Percentiles rank a stretch among this genome's conserved stretches.
Evolutionary conservation across 768 basidiomycete genomes (phyloP).

Genomic region (Podaxis sp.): DNA sequence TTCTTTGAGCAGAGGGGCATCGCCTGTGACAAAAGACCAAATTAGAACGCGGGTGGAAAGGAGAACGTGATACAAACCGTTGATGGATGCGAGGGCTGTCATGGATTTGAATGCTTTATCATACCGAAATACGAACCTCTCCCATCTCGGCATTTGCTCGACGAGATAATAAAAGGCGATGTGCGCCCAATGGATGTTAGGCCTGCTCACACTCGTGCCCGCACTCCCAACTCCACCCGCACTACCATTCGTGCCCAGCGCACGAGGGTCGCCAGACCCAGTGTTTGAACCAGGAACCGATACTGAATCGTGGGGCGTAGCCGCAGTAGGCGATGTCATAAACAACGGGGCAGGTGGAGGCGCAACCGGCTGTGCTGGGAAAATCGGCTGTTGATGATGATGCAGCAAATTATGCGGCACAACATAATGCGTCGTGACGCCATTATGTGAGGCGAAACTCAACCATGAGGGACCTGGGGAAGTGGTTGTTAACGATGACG

Average conservation of each 20-base stretch:
- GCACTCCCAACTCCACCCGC: neutral
- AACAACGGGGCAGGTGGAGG: constrained; percentile 33
- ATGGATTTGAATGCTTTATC: constrained; percentile 77
- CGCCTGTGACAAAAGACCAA: constrained; percentile 41
- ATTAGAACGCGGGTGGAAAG: constrained; percentile 13
- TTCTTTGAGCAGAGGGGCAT: constrained; percentile 71
- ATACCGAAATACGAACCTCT: constrained; percentile 78
- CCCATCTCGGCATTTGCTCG: constrained; percentile 81
- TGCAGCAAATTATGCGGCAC: constrained; percentile 30
- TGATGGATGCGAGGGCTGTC: constrained; percentile 70
- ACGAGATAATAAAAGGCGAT: constrained; percentile 79
- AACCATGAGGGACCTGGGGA: constrained; percentile 4
- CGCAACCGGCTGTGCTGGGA: constrained; percentile 24
- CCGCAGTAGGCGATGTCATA: too few species aligned
- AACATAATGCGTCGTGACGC: constrained; percentile 40
- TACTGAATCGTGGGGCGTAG: neutral
- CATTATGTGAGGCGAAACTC: constrained; percentile 21
- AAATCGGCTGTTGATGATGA: constrained; percentile 36
- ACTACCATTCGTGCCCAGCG: neutral
- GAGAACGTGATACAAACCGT: constrained; percentile 43
- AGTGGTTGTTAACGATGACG: constrained; percentile 16
- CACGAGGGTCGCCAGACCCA: neutral
- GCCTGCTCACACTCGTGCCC: constrained; percentile 21
- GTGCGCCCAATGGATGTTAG: constrained; percentile 75
- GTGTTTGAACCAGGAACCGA: neutral